Conservation (phyloP, 73 alveolate genomes). For the Symbiodinium natans region DNA sequence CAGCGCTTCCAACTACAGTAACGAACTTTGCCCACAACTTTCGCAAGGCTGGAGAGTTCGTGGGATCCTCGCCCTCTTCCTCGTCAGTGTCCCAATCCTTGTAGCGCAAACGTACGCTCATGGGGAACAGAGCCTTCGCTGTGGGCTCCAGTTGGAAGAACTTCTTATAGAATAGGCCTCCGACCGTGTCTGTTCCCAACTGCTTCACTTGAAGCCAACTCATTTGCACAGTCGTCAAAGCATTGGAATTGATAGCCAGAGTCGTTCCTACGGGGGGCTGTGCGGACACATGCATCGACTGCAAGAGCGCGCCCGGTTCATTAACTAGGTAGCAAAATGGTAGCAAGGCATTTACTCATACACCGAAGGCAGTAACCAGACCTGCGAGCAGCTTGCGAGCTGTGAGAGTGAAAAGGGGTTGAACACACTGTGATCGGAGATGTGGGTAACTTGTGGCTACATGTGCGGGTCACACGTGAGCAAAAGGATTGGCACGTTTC, state of each 20-base stretch:
- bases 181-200: conserved; percentile 65
- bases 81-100: conserved; percentile 86
- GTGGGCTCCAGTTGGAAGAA: conserved; percentile 59
- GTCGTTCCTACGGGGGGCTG: too few species aligned
- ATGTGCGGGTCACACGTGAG: too few species aligned
- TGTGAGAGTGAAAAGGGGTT: too few species aligned
- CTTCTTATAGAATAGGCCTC: conserved; percentile 71
- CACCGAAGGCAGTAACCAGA: too few species aligned
- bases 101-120: conserved; percentile 64
- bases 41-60: conserved; percentile 49
- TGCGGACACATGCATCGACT: too few species aligned
- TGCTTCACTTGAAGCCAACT: conserved; percentile 76
- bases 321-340: too few species aligned
- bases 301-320: too few species aligned
- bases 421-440: too few species aligned
- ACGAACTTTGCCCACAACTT: conserved; percentile 74
- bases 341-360: too few species aligned
- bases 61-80: conserved; percentile 65
- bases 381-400: too few species aligned
- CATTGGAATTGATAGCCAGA: neutral
- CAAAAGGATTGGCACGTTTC: too few species aligned
- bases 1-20: conserved; percentile 71
- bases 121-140: conserved; percentile 57
- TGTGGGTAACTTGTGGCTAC: too few species aligned
- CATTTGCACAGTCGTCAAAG: conserved; percentile 46